Evolutionary conservation across 2,329 filamentous ascomycete genomes (phyloP).

Genomic region (Shiraia sp.): DNA sequence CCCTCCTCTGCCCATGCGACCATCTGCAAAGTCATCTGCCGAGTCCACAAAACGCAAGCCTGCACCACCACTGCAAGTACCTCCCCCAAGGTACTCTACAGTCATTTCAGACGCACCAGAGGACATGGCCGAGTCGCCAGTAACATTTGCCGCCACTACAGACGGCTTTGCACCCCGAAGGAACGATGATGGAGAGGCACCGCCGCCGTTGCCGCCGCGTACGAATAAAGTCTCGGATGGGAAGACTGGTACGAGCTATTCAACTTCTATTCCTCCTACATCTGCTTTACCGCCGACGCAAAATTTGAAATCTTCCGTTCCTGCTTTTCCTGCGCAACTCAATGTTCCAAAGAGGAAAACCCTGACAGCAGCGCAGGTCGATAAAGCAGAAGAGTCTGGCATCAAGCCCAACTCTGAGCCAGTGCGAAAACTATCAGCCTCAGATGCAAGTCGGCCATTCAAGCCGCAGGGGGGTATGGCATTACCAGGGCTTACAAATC

Average conservation of each 20-base stretch:
- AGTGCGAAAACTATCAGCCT: slow-evolving; percentile 2
- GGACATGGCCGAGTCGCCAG: slow-evolving; percentile 45
- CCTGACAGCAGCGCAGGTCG: slow-evolving; percentile 49
- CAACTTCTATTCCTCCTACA: slow-evolving; percentile 25
- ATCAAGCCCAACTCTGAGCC: slow-evolving; percentile 11
- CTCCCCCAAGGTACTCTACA: slow-evolving; percentile 49
- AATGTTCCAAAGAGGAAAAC: slow-evolving; percentile 50
- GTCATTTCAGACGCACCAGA: slow-evolving; percentile 45
- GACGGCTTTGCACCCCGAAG: slow-evolving; percentile 45
- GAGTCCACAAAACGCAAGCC: slow-evolving; percentile 47
- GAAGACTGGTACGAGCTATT: slow-evolving; percentile 43
- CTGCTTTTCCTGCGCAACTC: slow-evolving; percentile 40
- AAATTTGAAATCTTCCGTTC: slow-evolving; percentile 14
- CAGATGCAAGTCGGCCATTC: slow-evolving; percentile 2
- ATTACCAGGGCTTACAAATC: slow-evolving; percentile 19
- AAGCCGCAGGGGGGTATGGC: slow-evolving; percentile 16
- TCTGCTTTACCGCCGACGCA: slow-evolving; percentile 9
- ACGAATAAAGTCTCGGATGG: slow-evolving; percentile 30
- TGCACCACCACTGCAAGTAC: slow-evolving; percentile 46
- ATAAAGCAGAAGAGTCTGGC: slow-evolving; percentile 38
- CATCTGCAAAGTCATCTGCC: slow-evolving; percentile 30
- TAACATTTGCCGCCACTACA: slow-evolving; percentile 44
- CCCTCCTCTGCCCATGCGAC: slow-evolving; percentile 47
- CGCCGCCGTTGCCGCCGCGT: slow-evolving; percentile 18
- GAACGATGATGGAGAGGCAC: slow-evolving; percentile 14